Conservation (phyloP, 2,329 filamentous ascomycete species). For the Leptographium galeiforme region DNA sequence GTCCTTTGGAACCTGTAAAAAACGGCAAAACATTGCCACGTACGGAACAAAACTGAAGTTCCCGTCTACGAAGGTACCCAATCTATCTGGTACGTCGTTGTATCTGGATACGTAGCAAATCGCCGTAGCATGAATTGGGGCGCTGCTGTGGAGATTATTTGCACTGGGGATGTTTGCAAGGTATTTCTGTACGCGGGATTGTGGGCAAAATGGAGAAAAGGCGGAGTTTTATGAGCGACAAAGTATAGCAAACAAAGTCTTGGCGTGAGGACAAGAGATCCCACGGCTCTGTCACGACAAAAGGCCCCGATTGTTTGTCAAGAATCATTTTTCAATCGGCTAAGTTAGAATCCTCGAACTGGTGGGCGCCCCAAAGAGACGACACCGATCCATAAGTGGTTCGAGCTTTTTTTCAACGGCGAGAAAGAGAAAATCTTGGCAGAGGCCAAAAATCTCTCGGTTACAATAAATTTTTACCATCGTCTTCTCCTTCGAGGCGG, state of each 20-base stretch:
- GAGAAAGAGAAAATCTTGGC: neutral
- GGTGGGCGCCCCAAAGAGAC: too few species aligned
- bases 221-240: too few species aligned
- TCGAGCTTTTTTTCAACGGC: neutral
- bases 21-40: neutral
- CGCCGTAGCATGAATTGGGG: too few species aligned
- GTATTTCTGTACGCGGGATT: too few species aligned
- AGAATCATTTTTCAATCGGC: neutral
- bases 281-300: neutral
- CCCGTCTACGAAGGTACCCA: too few species aligned
- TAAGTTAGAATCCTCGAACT: neutral
- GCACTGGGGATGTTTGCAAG: neutral
- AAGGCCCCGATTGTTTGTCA: neutral
- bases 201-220: too few species aligned
- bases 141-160: neutral
- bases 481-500: neutral
- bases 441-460: neutral
- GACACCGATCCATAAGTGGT: neutral
- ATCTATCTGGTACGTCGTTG: too few species aligned
- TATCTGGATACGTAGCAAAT: too few species aligned
- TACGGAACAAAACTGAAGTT: too few species aligned
- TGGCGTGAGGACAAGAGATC: too few species aligned
- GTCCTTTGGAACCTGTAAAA: neutral
- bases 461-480: neutral
- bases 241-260: too few species aligned